These are phyloP conservation scores for Phanerodontia chrysosporium DNA, from an alignment of 768 basidiomycete genomes.

Conservation along the genomic window DNA sequence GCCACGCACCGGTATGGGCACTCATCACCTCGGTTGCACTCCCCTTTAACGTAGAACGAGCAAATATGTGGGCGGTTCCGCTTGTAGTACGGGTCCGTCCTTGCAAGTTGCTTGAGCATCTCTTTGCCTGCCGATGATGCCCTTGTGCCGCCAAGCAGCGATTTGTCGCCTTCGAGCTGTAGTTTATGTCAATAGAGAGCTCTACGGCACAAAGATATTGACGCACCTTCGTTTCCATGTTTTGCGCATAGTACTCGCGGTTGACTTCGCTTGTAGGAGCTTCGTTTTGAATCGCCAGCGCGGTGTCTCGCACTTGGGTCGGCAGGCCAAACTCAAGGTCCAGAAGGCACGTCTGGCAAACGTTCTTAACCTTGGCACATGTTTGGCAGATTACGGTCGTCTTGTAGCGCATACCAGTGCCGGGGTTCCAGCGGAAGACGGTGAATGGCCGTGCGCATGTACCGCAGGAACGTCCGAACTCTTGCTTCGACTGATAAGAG, in stretches of 20 bases:
- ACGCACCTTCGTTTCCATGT: conserved; percentile 80
- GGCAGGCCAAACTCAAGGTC: conserved; percentile 96
- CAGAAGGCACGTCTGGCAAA: conserved; percentile 96
- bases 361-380: conserved; percentile 92
- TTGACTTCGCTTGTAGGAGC: conserved; percentile 98
- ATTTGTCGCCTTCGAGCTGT: conserved; percentile 70
- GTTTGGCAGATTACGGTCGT: conserved; percentile 97
- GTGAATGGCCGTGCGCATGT: conserved; percentile 96
- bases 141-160: conserved; percentile 54
- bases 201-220: not conserved
- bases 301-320: conserved; percentile 96
- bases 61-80: conserved; percentile 92
- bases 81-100: conserved; percentile 96
- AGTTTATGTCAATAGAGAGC: not conserved
- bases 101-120: conserved; percentile 92
- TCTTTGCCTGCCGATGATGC: conserved; percentile 86
- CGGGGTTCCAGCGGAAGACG: conserved; percentile 98
- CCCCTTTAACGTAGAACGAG: conserved; percentile 93
- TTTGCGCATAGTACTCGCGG: conserved; percentile 91
- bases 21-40: conserved; percentile 85
- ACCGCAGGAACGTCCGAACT: conserved; percentile 93
- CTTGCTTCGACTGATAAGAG: conserved; percentile 99
- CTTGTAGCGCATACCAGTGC: conserved; percentile 89
- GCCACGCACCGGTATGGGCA: conserved; percentile 77
- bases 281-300: conserved; percentile 76